phyloP scores from a whole-genome alignment of 2,329 filamentous ascomycete genomes.

The Beauveria varroae region DNA sequence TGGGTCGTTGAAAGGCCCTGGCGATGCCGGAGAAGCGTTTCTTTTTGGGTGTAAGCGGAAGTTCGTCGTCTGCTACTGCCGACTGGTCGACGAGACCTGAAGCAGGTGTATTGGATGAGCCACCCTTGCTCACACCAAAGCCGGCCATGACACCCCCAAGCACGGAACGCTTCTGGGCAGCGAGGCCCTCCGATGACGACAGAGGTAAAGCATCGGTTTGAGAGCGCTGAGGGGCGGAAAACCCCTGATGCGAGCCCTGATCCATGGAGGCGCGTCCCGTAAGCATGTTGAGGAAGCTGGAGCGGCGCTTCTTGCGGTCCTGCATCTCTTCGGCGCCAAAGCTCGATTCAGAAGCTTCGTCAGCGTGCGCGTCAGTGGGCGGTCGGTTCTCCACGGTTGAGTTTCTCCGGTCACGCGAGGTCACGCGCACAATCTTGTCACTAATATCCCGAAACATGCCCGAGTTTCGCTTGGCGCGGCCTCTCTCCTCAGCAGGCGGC shows the following conservation, averaged over 20 bases:
- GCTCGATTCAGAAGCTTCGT: constrained; percentile 37
- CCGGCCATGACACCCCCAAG: constrained; percentile 20
- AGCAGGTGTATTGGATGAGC: not conserved
- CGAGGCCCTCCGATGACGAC: constrained; percentile 14
- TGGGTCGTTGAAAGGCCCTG: constrained; percentile 22
- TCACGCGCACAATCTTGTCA: constrained; percentile 31
- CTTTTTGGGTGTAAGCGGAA: constrained; percentile 22
- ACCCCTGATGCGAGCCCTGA: constrained; percentile 2
- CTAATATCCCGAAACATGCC: constrained; percentile 46
- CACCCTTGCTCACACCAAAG: not conserved
- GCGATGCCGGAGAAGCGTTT: constrained; percentile 38
- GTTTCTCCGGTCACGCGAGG: constrained; percentile 24
- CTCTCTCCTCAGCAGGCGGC: constrained; percentile 29
- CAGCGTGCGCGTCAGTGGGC: constrained; percentile 17
- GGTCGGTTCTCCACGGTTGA: constrained; percentile 19
- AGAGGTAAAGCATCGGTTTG: not conserved
- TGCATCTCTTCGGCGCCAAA: constrained; percentile 30
- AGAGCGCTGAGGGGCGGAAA: not conserved
- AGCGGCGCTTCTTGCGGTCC: constrained; percentile 30
- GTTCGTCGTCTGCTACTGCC: not conserved
- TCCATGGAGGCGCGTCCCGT: constrained; percentile 19
- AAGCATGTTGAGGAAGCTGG: constrained; percentile 31
- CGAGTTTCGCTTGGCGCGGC: constrained; percentile 30
- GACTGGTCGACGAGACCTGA: not conserved
- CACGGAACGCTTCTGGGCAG: constrained; percentile 33